Percentiles rank a stretch among this genome's conserved stretches.
Evolutionary conservation across 2,329 filamentous ascomycete species (phyloP).

Genomic region (Aspergillus sp.): DNA sequence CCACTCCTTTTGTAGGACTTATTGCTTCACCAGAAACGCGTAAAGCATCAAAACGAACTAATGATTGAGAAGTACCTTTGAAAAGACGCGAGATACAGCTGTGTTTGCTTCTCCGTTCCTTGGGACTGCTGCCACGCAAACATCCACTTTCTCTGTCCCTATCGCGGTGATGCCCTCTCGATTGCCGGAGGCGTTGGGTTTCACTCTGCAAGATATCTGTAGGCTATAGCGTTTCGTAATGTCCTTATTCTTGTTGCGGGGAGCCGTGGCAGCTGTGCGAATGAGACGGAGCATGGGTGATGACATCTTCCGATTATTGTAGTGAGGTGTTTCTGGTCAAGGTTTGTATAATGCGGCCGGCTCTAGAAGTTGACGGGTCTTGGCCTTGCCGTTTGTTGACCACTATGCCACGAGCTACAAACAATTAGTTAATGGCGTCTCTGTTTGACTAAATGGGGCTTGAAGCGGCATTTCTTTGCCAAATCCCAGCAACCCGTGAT

Average conservation of each 20-base stretch:
- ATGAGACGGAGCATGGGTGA: slow-evolving; percentile 17
- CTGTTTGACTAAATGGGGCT: too few relatives aligned
- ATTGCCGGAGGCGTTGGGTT: slow-evolving; percentile 62
- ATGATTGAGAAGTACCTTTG: slow-evolving; percentile 47
- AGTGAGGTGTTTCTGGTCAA: background rate
- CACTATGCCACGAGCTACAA: too few relatives aligned
- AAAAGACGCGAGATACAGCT: slow-evolving; percentile 63
- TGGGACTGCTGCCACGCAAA: slow-evolving; percentile 66
- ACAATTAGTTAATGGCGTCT: too few relatives aligned
- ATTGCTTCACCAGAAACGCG: background rate
- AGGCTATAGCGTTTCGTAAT: slow-evolving; percentile 40
- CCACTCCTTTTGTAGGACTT: background rate
- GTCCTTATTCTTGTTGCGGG: slow-evolving; percentile 6
- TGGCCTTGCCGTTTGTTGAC: too few relatives aligned
- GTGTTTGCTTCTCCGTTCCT: slow-evolving; percentile 69
- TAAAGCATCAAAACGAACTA: background rate
- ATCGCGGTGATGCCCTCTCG: slow-evolving; percentile 62
- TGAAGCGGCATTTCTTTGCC: too few relatives aligned
- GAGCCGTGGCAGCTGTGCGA: slow-evolving; percentile 6
- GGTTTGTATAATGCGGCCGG: background rate
- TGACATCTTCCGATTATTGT: background rate
- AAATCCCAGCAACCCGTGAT: too few relatives aligned
- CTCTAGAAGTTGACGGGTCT: too few relatives aligned
- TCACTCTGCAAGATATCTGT: slow-evolving; percentile 66
- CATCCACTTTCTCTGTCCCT: slow-evolving; percentile 57